Percentiles rank a stretch among this genome's conserved stretches.
Conservation (phyloP, 129 eudicot genomes). For the Oenanthe sinensis region DNA sequence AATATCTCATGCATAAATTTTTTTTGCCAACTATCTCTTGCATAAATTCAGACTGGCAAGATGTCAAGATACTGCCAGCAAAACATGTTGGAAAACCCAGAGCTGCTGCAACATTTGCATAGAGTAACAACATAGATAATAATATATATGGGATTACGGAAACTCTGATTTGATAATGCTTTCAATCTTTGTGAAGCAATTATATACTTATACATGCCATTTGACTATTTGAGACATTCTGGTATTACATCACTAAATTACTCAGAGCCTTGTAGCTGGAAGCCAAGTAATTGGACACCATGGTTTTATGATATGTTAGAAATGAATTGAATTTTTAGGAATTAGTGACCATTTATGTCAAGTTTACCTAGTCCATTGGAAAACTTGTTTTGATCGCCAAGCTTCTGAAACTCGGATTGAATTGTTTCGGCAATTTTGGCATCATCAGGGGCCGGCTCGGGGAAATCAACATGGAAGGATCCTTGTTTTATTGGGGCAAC, state of each 20-base stretch:
- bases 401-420: conserved; percentile 56
- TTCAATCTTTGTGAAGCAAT: background rate
- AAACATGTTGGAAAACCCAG: background rate
- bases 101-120: conserved; percentile 1
- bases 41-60: background rate
- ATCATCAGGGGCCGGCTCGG: conserved; percentile 64
- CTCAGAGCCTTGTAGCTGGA: background rate
- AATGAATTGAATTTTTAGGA: conserved; percentile 6
- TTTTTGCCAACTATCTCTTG: background rate
- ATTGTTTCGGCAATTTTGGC: conserved; percentile 65
- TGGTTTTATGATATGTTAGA: background rate
- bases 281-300: conserved; percentile 5
- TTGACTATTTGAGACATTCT: background rate
- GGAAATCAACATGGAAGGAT: conserved; percentile 75
- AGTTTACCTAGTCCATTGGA: conserved; percentile 23
- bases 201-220: conserved; percentile 8
- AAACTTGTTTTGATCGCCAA: conserved; percentile 51
- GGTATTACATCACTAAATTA: conserved; percentile 8
- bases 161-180: background rate
- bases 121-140: background rate
- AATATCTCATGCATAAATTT: background rate
- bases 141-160: background rate
- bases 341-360: conserved; percentile 22
- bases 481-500: conserved; percentile 47
- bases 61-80: background rate